Percentiles rank a stretch among this genome's conserved stretches.
phyloP scores from a whole-genome alignment of 306 rosid genomes.

The Pyrus betulifolia region DNA sequence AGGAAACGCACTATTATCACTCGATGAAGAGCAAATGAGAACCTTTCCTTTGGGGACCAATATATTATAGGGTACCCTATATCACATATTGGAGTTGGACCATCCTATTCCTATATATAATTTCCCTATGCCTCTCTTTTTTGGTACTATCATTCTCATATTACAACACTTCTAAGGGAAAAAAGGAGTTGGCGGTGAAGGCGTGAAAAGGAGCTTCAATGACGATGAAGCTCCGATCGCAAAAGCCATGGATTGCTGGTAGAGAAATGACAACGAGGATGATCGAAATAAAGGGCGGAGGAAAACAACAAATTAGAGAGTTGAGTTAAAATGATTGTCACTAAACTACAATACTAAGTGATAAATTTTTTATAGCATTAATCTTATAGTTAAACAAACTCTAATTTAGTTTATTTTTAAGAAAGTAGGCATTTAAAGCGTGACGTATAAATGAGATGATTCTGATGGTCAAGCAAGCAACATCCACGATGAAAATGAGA shows the following conservation, averaged over 20 bases:
- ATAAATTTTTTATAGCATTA: rapidly evolving
- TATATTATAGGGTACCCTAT: no score
- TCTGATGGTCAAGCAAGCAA: background rate
- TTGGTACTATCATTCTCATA: no score
- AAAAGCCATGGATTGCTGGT: constrained; percentile 1
- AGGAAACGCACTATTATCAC: background rate
- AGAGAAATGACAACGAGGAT: background rate
- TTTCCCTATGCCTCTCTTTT: background rate
- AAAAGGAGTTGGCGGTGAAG: background rate
- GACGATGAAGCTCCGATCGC: background rate
- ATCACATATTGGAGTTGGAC: background rate
- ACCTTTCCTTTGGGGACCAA: background rate
- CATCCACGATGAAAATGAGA: no score
- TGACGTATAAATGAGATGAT: no score
- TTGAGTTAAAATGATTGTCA: background rate
- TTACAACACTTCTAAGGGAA: no score
- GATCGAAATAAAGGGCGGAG: background rate
- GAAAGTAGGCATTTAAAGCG: no score
- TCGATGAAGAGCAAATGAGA: background rate
- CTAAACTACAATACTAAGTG: no score
- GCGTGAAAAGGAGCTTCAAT: background rate
- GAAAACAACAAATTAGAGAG: background rate
- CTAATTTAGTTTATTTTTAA: no score
- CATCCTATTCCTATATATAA: background rate
- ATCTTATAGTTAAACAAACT: no score